phyloP scores from a whole-genome alignment of 176 grass and related monocot species.

The Zea luxurians region DNA sequence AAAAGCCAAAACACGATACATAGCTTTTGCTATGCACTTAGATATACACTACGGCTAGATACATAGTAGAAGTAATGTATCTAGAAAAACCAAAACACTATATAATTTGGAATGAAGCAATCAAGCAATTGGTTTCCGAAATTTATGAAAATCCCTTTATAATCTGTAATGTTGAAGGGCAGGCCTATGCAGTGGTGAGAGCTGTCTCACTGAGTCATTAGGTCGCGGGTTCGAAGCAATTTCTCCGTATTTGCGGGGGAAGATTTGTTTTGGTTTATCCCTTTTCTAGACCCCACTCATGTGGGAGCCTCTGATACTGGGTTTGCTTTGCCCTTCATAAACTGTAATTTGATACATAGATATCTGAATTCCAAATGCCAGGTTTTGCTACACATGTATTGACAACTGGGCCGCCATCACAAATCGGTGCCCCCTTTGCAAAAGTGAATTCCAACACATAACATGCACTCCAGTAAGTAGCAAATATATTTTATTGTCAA shows the following conservation, averaged over 20 bases:
- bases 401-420: conserved; percentile 94
- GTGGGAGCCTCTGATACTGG: too few relatives aligned
- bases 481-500: conserved; percentile 23
- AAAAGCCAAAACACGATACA: neutral
- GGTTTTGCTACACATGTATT: conserved; percentile 96
- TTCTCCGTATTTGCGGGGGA: too few relatives aligned
- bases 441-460: conserved; percentile 77
- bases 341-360: conserved; percentile 33
- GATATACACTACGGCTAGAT: too few relatives aligned
- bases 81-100: neutral
- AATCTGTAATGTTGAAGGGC: conserved; percentile 8
- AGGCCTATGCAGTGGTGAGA: too few relatives aligned
- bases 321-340: neutral
- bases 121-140: neutral
- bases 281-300: too few relatives aligned
- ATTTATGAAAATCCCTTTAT: conserved; percentile 2
- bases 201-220: too few relatives aligned
- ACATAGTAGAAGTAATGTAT: too few relatives aligned
- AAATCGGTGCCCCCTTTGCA: conserved; percentile 90
- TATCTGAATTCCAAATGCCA: conserved; percentile 35
- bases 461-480: conserved; percentile 73
- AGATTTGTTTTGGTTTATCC: too few relatives aligned
- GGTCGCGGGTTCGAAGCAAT: too few relatives aligned
- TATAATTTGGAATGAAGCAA: neutral
- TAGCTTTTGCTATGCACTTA: too few relatives aligned